These are phyloP conservation scores for Mycena crocata DNA, from an alignment of 768 basidiomycete genomes.

Conservation along the genomic window DNA sequence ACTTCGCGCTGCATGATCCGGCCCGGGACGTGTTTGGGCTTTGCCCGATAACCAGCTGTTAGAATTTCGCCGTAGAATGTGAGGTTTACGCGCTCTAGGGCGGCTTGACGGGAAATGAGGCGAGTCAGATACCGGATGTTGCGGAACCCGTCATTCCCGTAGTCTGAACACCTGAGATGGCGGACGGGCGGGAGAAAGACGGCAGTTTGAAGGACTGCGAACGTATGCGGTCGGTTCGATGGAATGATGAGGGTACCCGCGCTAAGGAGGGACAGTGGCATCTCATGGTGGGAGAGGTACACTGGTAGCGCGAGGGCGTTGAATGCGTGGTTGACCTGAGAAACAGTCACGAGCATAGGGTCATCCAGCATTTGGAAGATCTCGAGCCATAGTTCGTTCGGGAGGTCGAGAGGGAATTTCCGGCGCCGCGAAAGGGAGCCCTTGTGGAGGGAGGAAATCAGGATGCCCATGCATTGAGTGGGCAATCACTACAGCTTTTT, in stretches of 20 bases:
- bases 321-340: conserved; percentile 17
- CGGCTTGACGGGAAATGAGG: neutral
- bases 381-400: conserved; percentile 18
- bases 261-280: neutral
- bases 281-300: conserved; percentile 3
- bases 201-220: conserved; percentile 11
- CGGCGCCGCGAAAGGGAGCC: too few species aligned
- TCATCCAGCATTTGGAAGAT: conserved; percentile 17
- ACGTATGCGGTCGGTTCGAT: neutral
- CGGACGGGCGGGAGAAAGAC: conserved; percentile 18
- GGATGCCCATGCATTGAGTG: too few species aligned
- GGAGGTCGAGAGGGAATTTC: neutral
- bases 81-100: conserved; percentile 4
- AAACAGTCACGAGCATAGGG: neutral
- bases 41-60: neutral
- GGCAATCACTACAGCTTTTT: too few species aligned
- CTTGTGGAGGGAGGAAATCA: too few species aligned
- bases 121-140: neutral
- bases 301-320: conserved; percentile 21
- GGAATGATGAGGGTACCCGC: conserved; percentile 1
- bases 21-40: neutral
- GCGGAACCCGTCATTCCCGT: neutral
- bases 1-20: conserved; percentile 1
- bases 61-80: neutral
- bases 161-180: neutral